Conservation (phyloP, 176 grass and related monocot species). For the Musa troglodytarum region DNA sequence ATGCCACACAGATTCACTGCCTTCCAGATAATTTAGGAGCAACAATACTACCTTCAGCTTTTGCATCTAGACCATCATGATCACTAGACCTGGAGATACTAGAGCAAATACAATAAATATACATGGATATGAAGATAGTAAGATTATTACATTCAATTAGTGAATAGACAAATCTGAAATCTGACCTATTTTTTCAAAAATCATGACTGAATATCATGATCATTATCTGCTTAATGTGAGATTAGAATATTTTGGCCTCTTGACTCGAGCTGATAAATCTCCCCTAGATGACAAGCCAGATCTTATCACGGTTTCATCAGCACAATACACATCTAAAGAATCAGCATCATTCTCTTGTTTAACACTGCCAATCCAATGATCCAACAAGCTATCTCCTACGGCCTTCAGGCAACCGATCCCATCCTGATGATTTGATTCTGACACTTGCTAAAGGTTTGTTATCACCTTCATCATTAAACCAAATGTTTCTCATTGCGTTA, state of each 20-base stretch:
- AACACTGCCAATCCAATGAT: slow-evolving; percentile 21
- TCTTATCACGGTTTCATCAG: neutral
- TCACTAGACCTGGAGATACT: slow-evolving; percentile 52
- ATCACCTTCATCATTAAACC: slow-evolving; percentile 21
- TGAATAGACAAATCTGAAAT: neutral
- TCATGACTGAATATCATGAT: too few species aligned
- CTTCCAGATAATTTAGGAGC: slow-evolving; percentile 26
- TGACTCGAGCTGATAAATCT: slow-evolving; percentile 32
- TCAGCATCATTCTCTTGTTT: slow-evolving; percentile 24
- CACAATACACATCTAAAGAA: neutral
- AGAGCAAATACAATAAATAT: neutral
- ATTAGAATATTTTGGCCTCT: slow-evolving; percentile 25
- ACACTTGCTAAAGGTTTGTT: slow-evolving; percentile 26
- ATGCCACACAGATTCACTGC: slow-evolving; percentile 22
- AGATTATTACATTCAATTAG: too few species aligned
- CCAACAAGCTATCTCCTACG: slow-evolving; percentile 27
- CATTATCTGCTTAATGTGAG: slow-evolving; percentile 49
- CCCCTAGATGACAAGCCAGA: slow-evolving; percentile 22
- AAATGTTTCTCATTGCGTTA: slow-evolving; percentile 15
- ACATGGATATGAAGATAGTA: too few species aligned
- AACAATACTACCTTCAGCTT: slow-evolving; percentile 37
- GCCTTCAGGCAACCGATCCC: slow-evolving; percentile 60
- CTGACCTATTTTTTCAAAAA: too few species aligned
- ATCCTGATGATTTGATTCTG: slow-evolving; percentile 52
- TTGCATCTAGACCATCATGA: slow-evolving; percentile 33